Percentiles rank a stretch among this genome's conserved stretches.
These are phyloP conservation scores for Stachybotrys chartarum DNA, from an alignment of 2,329 filamentous ascomycete species.

Conservation along the genomic window DNA sequence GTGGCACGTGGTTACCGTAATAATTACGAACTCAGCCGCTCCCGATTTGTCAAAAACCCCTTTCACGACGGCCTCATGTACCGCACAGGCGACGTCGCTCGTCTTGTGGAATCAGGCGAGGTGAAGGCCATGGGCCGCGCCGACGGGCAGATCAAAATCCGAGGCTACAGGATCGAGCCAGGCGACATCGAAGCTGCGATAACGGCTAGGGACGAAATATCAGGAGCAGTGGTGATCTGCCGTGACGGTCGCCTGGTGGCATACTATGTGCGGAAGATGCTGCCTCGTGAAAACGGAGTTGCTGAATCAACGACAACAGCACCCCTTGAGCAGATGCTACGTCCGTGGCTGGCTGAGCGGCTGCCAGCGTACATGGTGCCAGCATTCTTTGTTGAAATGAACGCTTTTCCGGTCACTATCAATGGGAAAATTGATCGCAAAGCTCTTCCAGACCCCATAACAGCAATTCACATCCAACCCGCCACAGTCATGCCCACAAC, in stretches of 20 bases:
- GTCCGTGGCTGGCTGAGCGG: constrained; percentile 2
- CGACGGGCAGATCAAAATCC: constrained; percentile 7
- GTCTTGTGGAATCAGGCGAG: constrained; percentile 5
- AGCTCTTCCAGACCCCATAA: constrained; percentile 8
- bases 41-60: constrained; percentile 5
- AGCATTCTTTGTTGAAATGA: constrained; percentile 8
- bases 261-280: constrained; percentile 6
- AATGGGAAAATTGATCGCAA: constrained; percentile 11
- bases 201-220: constrained; percentile 3
- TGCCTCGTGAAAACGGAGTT: not conserved
- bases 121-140: constrained; percentile 8
- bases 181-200: constrained; percentile 8
- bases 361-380: constrained; percentile 9
- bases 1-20: constrained; percentile 13
- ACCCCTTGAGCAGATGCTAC: constrained; percentile 1
- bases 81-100: constrained; percentile 13
- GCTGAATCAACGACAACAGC: not conserved
- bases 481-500: not conserved
- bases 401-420: constrained; percentile 6
- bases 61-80: constrained; percentile 8
- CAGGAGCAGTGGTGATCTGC: constrained; percentile 5
- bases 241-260: constrained; percentile 6
- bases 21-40: constrained; percentile 5
- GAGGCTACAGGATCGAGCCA: constrained; percentile 7
- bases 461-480: not conserved